Conservation (phyloP, 805 yeast genomes). For the Phaffomyces opuntiae region DNA sequence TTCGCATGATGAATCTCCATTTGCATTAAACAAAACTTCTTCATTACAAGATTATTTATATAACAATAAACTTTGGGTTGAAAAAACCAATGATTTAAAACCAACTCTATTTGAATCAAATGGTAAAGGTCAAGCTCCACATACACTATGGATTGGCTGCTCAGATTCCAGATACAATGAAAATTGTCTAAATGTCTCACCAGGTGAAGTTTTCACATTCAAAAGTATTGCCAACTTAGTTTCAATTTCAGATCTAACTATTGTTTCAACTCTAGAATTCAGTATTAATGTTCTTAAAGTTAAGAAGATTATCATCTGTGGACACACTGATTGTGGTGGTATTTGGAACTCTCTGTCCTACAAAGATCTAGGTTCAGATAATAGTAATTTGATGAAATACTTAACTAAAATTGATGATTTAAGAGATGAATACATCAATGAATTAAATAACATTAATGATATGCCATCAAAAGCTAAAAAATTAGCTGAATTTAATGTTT, state of each 20-base stretch:
- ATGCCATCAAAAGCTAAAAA: constrained; percentile 48
- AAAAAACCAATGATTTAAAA: constrained; percentile 24
- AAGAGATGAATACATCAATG: constrained; percentile 49
- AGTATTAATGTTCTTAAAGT: constrained; percentile 83
- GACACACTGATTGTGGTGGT: constrained; percentile 95
- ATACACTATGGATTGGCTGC: constrained; percentile 91
- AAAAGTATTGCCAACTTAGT: constrained; percentile 83
- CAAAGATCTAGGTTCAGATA: constrained; percentile 55
- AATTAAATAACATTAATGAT: constrained; percentile 42
- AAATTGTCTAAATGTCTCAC: constrained; percentile 62
- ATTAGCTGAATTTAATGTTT: constrained; percentile 70
- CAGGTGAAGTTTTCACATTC: constrained; percentile 88
- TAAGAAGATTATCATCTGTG: constrained; percentile 76
- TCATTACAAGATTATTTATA: constrained; percentile 40
- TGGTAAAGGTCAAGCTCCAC: constrained; percentile 85
- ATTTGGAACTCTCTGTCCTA: constrained; percentile 70
- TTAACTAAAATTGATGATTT: constrained; percentile 66
- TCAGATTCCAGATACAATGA: constrained; percentile 90
- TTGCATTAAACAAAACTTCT: constrained; percentile 37
- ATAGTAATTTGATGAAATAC: constrained; percentile 27
- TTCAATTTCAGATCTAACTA: constrained; percentile 58
- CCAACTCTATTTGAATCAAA: constrained; percentile 32
- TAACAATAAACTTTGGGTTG: constrained; percentile 41
- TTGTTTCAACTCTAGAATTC: constrained; percentile 76
- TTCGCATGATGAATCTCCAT: constrained; percentile 15